Evolutionary conservation across 805 yeast genomes (phyloP).

Genomic region (Saturnispora halmiae): DNA sequence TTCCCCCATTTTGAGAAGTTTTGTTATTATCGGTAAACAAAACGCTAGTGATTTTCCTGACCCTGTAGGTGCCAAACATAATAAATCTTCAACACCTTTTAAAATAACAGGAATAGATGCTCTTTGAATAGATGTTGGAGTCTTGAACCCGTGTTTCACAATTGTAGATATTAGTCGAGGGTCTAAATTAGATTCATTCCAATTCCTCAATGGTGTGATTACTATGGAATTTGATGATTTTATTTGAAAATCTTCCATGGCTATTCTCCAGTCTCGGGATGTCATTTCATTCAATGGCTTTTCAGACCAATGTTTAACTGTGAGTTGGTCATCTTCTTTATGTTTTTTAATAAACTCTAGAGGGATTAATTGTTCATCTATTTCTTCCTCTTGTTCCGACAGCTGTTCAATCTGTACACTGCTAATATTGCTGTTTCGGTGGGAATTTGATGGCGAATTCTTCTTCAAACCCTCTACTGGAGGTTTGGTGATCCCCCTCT

Average conservation of each 20-base stretch:
- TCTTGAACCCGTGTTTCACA: conserved; percentile 34
- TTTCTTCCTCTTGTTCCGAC: neutral
- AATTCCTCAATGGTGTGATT: conserved; percentile 54
- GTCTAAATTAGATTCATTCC: conserved; percentile 60
- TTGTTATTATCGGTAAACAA: conserved; percentile 59
- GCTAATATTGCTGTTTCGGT: too few species aligned
- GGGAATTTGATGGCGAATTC: too few species aligned
- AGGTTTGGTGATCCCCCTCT: neutral
- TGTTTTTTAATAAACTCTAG: neutral
- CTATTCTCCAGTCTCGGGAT: conserved; percentile 80
- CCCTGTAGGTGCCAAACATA: conserved; percentile 95
- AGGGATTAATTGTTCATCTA: neutral
- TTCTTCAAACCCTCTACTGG: too few species aligned
- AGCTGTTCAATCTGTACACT: neutral
- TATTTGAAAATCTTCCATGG: conserved; percentile 70
- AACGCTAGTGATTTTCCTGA: conserved; percentile 90
- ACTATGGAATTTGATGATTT: conserved; percentile 48
- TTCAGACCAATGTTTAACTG: conserved; percentile 58
- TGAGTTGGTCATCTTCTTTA: neutral
- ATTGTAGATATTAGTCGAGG: conserved; percentile 27
- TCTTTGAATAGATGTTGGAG: conserved; percentile 88
- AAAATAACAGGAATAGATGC: conserved; percentile 73
- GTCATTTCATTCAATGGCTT: conserved; percentile 62
- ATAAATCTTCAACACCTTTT: conserved; percentile 46
- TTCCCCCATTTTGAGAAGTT: conserved; percentile 38